These are phyloP conservation scores for Suillus ampliporus DNA, from an alignment of 768 basidiomycete species.

Conservation along the genomic window DNA sequence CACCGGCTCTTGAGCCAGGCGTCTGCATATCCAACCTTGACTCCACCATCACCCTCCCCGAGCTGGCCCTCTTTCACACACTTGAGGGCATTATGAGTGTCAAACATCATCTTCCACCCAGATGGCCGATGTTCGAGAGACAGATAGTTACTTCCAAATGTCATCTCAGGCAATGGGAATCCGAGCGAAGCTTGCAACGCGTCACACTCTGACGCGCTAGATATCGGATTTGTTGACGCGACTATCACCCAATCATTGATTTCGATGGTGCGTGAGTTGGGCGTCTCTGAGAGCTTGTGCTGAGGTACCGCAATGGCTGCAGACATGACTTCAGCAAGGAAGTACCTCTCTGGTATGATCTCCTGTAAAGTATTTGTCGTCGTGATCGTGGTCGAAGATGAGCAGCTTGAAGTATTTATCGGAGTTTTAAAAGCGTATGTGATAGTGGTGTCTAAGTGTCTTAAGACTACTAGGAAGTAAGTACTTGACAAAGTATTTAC, in stretches of 20 bases:
- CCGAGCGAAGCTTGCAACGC: conserved; percentile 65
- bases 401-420: conserved; percentile 15
- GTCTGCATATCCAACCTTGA: conserved; percentile 94
- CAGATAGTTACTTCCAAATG: conserved; percentile 86
- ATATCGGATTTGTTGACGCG: conserved; percentile 77
- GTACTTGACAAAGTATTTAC: no score
- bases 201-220: conserved; percentile 78
- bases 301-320: conserved; percentile 55
- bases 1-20: conserved; percentile 92
- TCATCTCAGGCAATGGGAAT: conserved; percentile 95
- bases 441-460: background rate
- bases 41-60: conserved; percentile 83
- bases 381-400: conserved; percentile 13
- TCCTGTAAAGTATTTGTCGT: conserved; percentile 1
- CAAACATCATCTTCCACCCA: conserved; percentile 71
- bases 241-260: conserved; percentile 73
- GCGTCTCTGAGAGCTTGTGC: conserved; percentile 71
- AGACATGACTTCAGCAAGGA: conserved; percentile 39
- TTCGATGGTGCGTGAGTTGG: conserved; percentile 71
- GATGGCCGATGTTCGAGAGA: conserved; percentile 66
- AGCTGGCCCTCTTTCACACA: conserved; percentile 80
- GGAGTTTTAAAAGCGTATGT: conserved; percentile 31
- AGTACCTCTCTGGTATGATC: conserved; percentile 12
- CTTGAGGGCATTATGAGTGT: conserved; percentile 67
- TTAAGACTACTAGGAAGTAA: background rate